These are phyloP conservation scores for Panicum virgatum DNA, from an alignment of 202 grass and related monocot species.

Conservation along the genomic window DNA sequence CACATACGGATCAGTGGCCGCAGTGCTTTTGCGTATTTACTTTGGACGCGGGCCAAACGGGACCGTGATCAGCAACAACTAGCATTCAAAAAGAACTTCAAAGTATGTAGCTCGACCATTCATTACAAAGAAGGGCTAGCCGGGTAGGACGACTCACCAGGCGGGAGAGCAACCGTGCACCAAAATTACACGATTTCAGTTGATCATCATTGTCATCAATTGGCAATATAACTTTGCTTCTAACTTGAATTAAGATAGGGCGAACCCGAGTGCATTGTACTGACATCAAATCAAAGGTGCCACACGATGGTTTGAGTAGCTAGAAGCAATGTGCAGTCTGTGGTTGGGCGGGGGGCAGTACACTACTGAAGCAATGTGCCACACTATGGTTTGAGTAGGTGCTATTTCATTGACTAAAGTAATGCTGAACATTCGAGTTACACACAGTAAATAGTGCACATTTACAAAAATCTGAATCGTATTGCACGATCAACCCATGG, in stretches of 20 bases:
- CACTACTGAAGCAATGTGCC: too few relatives aligned
- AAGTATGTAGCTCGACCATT: too few relatives aligned
- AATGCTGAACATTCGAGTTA: neutral
- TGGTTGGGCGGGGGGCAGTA: neutral
- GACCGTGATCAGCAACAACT: too few relatives aligned
- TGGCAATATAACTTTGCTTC: neutral
- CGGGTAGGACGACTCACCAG: neutral
- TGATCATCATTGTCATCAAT: neutral
- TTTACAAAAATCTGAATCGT: constrained; percentile 19
- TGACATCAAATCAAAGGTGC: neutral
- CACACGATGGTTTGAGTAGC: too few relatives aligned
- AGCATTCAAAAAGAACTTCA: neutral
- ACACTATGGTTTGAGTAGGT: too few relatives aligned
- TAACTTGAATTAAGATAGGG: neutral
- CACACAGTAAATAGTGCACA: constrained; percentile 18
- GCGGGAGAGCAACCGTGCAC: neutral
- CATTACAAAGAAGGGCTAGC: too few relatives aligned
- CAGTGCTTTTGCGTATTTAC: neutral
- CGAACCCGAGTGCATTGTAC: neutral
- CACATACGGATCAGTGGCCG: neutral
- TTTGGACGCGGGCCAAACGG: neutral
- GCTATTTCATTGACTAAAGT: constrained; percentile 5
- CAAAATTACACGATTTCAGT: neutral
- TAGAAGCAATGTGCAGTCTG: neutral
- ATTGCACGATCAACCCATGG: neutral